These are phyloP conservation scores for Castanea crenata DNA, from an alignment of 306 rosid species.

Conservation along the genomic window DNA sequence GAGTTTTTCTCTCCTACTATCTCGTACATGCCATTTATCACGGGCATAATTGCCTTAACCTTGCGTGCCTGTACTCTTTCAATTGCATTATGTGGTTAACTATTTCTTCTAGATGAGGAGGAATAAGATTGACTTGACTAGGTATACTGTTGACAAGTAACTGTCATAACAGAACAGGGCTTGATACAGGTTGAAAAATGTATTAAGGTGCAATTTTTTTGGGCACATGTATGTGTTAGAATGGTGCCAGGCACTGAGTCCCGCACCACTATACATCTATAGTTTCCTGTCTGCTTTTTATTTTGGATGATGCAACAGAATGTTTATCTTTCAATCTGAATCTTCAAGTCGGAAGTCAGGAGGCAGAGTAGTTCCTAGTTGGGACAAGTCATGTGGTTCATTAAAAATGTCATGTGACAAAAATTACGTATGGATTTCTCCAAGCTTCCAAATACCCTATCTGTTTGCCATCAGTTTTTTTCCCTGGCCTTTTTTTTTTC, in stretches of 20 bases:
- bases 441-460: too few species aligned
- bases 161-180: neutral
- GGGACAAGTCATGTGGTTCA: too few species aligned
- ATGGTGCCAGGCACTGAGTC: constrained; percentile 20
- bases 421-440: too few species aligned
- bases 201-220: neutral
- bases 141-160: too few species aligned
- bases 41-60: too few species aligned
- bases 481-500: too few species aligned
- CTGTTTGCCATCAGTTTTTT: too few species aligned
- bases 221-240: constrained; percentile 27
- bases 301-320: neutral
- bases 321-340: neutral
- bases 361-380: neutral
- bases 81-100: neutral
- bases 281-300: neutral
- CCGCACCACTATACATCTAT: neutral
- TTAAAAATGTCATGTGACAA: too few species aligned
- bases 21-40: too few species aligned
- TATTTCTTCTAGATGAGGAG: neutral
- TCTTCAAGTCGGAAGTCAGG: constrained; percentile 1
- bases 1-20: too few species aligned
- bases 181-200: neutral
- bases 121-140: neutral
- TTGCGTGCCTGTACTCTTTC: neutral